phyloP scores from a whole-genome alignment of 148 eudicot species.

The Rhododendron vialii region DNA sequence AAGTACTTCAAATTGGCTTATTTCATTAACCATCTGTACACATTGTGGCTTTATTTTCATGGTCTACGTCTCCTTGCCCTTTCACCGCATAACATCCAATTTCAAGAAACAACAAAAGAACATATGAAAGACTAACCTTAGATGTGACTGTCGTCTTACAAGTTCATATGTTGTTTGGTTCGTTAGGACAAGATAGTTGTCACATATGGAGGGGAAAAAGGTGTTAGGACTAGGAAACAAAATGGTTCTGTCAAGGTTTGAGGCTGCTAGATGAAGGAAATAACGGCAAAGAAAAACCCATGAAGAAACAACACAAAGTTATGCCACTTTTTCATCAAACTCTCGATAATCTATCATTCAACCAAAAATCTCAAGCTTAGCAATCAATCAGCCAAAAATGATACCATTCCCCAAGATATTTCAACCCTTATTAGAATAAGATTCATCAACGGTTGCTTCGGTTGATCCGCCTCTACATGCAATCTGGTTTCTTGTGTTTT shows the following conservation, averaged over 20 bases:
- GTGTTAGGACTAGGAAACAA: background rate
- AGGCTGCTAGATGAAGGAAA: background rate
- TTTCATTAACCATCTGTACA: background rate
- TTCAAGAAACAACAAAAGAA: background rate
- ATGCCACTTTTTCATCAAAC: background rate
- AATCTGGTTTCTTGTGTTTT: too few species aligned
- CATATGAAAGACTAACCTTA: slow-evolving; percentile 50
- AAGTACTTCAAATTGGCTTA: background rate
- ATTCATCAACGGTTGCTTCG: too few species aligned
- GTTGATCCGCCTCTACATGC: too few species aligned
- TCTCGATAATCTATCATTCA: background rate
- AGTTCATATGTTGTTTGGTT: slow-evolving; percentile 95
- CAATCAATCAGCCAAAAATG: background rate
- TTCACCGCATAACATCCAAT: background rate
- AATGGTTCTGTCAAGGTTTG: background rate
- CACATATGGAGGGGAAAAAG: slow-evolving; percentile 1
- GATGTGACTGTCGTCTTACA: slow-evolving; percentile 69
- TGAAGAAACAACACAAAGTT: background rate
- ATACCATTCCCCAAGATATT: background rate
- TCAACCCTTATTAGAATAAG: background rate
- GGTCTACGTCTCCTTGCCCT: background rate
- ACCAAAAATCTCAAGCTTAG: background rate
- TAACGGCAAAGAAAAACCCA: background rate
- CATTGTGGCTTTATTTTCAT: background rate
- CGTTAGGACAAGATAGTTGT: slow-evolving; percentile 74